phyloP scores from a whole-genome alignment of 1,284 basidiomycete species.

The Ceratorhiza oryzae-sativae region DNA sequence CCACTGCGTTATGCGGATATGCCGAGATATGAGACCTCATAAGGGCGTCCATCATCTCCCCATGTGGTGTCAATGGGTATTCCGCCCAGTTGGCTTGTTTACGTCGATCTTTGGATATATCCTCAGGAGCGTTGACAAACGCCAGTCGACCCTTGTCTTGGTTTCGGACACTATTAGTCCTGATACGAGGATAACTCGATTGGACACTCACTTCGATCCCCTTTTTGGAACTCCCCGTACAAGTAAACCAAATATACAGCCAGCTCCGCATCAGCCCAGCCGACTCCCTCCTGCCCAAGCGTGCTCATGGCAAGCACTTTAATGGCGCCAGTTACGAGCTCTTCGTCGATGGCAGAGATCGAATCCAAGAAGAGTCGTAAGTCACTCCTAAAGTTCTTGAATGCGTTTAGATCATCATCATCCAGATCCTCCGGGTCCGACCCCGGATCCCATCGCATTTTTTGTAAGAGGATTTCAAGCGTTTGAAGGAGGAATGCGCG shows the following conservation, averaged over 20 bases:
- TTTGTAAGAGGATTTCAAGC: slow-evolving; percentile 80
- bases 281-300: slow-evolving; percentile 66
- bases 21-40: slow-evolving; percentile 83
- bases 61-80: slow-evolving; percentile 86
- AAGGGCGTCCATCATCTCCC: slow-evolving; percentile 87
- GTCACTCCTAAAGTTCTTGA: slow-evolving; percentile 88
- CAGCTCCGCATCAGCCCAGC: slow-evolving; percentile 95
- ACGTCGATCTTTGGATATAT: slow-evolving; percentile 68
- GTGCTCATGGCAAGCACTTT: slow-evolving; percentile 76
- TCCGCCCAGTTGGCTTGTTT: slow-evolving; percentile 56
- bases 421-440: slow-evolving; percentile 84
- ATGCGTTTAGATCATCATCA: slow-evolving; percentile 86
- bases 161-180: slow-evolving; percentile 47
- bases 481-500: slow-evolving; percentile 82
- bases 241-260: slow-evolving; percentile 91
- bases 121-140: slow-evolving; percentile 70
- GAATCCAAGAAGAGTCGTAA: slow-evolving; percentile 84
- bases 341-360: slow-evolving; percentile 79
- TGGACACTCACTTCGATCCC: slow-evolving; percentile 47
- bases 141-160: slow-evolving; percentile 69
- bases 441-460: slow-evolving; percentile 92
- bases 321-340: slow-evolving; percentile 77
- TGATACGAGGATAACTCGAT: slow-evolving; percentile 44
- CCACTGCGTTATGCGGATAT: slow-evolving; percentile 88
- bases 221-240: slow-evolving; percentile 79